Base-by-base conservation (phyloP, 768 basidiomycete species). In the Trametes punicea region DNA sequence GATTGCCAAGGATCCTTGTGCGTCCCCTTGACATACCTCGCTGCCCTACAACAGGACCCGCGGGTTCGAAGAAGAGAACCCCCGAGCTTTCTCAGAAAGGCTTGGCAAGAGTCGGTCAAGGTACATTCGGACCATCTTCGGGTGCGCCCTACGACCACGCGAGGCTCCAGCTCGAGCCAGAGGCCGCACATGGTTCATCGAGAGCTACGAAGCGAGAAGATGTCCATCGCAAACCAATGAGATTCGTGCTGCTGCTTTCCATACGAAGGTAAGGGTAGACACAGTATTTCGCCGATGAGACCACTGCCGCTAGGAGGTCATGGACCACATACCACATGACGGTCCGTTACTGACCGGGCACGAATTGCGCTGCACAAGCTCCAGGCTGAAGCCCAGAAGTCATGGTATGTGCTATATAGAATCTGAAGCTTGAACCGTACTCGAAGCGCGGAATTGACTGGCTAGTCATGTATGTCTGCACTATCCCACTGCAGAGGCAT, bases 81-180 rank as follows among this genome's bases (percentile, higher is more conserved):
- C n/a, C n/a, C n/a, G n/a, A n/a, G n/a, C n/a, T n/a, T n/a, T n/a
- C n/a, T n/a, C n/a, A n/a, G n/a, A n/a, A n/a, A n/a, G n/a, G 20
- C 51, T 53, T 49, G 47, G 47, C 57, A 44, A 15, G 10, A 8
- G 20, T 44, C 39, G 42, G 13, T 25, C 34, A 11, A 36, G 27
- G 20, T 46, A 25, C 30, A 6, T 15, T 59, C 57, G 57, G 57
- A 25, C 46, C 57, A 59, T 36, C 46, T 26, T 53, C 57, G 57
- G 51, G 27, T 11, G 16, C 30, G 18, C 13, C 11, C 25, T 30
- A 30, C 8, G 0, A 11, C 4, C 21, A 31, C 7, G 16, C 34
- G 27, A n/a, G 6, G 11, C 9, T 15, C 11, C 20, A 38, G 46
- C 30, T 50, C 26, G 48, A 30, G 21, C 18, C 8, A 16, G 25